Evolutionary conservation across 2,329 filamentous ascomycete genomes (phyloP).

Genomic region (Diaporthe destruens): DNA sequence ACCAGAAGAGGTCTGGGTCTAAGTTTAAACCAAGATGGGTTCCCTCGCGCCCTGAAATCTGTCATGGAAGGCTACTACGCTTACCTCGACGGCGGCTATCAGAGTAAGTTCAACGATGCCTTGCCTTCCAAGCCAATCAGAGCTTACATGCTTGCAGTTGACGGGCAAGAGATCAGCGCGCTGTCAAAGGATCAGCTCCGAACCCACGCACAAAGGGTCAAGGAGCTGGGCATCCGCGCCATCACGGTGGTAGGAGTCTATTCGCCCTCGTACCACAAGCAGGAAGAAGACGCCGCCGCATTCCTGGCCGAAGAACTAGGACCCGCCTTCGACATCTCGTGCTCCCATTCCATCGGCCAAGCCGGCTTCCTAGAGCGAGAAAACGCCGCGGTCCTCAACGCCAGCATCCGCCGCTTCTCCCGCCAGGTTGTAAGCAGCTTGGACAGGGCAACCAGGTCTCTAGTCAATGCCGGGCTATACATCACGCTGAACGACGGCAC

Average conservation of each 20-base stretch:
- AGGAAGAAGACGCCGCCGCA: constrained; percentile 6
- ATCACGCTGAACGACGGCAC: constrained; percentile 14
- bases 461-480: constrained; percentile 13
- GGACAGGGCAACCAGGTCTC: constrained; percentile 1
- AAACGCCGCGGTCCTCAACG: constrained; percentile 17
- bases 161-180: constrained; percentile 11
- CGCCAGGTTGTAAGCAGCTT: neutral
- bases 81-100: constrained; percentile 5
- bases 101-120: neutral
- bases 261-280: constrained; percentile 12
- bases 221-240: neutral
- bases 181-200: neutral
- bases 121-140: accelerated
- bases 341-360: constrained; percentile 13
- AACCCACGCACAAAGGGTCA: neutral
- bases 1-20: neutral
- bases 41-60: neutral
- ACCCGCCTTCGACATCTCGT: neutral
- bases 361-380: constrained; percentile 16
- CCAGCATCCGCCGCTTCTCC: constrained; percentile 20
- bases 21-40: neutral
- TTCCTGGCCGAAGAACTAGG: constrained; percentile 7
- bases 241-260: constrained; percentile 6
- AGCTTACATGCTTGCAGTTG: neutral
- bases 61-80: constrained; percentile 7